A percentile compares a stretch with the other conserved stretches of the same genome.
These are phyloP conservation scores for Lactarius sp. DNA, from an alignment of 768 basidiomycete species.

Conservation along the genomic window DNA sequence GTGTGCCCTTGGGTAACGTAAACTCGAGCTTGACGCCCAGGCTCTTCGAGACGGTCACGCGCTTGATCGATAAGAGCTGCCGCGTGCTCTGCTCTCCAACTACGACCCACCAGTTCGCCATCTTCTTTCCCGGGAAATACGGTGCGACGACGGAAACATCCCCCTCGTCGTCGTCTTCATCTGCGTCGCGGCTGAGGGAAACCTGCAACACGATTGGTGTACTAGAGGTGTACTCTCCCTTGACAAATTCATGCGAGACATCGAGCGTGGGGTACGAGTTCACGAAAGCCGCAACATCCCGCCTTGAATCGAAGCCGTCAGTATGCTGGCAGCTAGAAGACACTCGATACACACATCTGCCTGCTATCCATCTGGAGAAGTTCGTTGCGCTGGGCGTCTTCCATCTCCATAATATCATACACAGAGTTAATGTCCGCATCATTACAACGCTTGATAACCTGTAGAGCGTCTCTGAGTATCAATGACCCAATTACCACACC, in stretches of 20 bases:
- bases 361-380: constrained; percentile 78
- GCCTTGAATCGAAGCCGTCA: constrained; percentile 51
- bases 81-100: constrained; percentile 79
- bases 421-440: constrained; percentile 79
- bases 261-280: constrained; percentile 98
- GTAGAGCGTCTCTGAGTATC: not conserved
- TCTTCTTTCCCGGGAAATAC: constrained; percentile 85
- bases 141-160: constrained; percentile 90
- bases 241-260: constrained; percentile 78
- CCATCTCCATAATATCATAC: constrained; percentile 98
- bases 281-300: constrained; percentile 90
- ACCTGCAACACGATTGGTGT: constrained; percentile 80
- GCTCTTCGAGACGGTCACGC: constrained; percentile 70
- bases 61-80: constrained; percentile 82
- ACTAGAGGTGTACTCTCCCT: constrained; percentile 82
- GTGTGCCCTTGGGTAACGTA: constrained; percentile 77
- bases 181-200: constrained; percentile 71
- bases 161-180: constrained; percentile 50
- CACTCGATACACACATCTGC: constrained; percentile 66
- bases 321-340: constrained; percentile 7
- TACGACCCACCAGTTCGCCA: constrained; percentile 97
- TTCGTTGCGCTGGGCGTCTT: constrained; percentile 80
- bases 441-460: constrained; percentile 84
- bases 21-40: constrained; percentile 88
- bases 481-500: not conserved